Percentiles rank a stretch among this genome's conserved stretches.
phyloP scores from a whole-genome alignment of 106 monocot species.

The Chionographis japonica region DNA sequence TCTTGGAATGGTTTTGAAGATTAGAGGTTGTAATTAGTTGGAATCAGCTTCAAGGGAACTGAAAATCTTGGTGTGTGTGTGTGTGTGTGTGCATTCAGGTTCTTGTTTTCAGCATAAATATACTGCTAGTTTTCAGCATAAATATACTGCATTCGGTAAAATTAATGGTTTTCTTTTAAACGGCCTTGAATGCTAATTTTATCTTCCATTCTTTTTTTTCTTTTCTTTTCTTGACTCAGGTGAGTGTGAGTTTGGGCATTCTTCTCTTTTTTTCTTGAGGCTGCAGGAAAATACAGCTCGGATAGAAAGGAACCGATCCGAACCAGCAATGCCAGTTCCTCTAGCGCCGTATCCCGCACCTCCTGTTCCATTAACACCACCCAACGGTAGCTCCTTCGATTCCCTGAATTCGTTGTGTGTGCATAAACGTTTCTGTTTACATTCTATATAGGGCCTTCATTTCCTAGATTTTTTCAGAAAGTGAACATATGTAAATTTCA shows the following conservation, averaged over 20 bases:
- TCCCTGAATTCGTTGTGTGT: neutral
- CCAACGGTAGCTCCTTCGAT: slow-evolving; percentile 36
- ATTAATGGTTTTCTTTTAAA: no score
- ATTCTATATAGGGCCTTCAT: neutral
- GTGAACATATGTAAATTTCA: no score
- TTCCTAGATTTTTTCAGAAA: neutral
- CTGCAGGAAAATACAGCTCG: neutral
- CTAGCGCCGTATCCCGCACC: slow-evolving; percentile 87
- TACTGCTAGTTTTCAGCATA: no score
- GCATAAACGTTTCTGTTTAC: neutral
- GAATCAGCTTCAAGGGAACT: no score
- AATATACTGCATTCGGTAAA: no score
- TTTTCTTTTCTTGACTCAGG: neutral
- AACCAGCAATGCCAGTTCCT: slow-evolving; percentile 85
- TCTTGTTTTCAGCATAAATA: no score
- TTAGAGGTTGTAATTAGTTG: no score
- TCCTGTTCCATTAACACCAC: slow-evolving; percentile 48
- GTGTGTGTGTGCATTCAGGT: no score
- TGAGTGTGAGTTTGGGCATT: slow-evolving; percentile 1
- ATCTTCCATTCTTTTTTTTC: no score
- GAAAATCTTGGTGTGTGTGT: no score
- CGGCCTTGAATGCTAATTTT: no score
- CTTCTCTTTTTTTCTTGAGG: slow-evolving; percentile 6
- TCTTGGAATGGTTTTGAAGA: no score
- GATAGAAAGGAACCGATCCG: neutral